These are phyloP conservation scores for Trichoderma lentiforme DNA, from an alignment of 2,329 filamentous ascomycete species.

Conservation along the genomic window DNA sequence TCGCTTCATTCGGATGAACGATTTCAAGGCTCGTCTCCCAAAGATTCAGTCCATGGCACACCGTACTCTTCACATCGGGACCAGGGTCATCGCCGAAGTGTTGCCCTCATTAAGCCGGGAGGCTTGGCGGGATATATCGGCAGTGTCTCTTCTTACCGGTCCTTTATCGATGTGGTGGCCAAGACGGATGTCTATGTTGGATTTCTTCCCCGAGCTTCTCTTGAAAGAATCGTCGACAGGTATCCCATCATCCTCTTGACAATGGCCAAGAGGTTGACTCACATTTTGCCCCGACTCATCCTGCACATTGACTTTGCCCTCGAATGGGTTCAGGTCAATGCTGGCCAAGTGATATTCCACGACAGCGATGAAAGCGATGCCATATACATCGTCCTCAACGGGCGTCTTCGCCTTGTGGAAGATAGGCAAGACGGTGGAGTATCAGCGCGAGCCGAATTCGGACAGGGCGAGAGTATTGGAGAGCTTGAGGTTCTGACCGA, in stretches of 20 bases:
- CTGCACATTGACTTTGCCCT: conserved; percentile 97
- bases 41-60: neutral
- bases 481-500: conserved; percentile 97
- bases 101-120: conserved; percentile 91
- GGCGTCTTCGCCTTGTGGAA: conserved; percentile 78
- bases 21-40: conserved; percentile 26
- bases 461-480: conserved; percentile 95
- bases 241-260: conserved; percentile 91
- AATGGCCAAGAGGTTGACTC: conserved; percentile 92
- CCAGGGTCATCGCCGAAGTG: conserved; percentile 57
- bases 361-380: conserved; percentile 95
- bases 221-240: conserved; percentile 88
- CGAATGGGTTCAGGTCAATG: conserved; percentile 96
- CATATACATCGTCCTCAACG: conserved; percentile 96
- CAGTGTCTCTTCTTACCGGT: conserved; percentile 89
- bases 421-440: conserved; percentile 79
- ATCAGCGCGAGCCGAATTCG: conserved; percentile 85
- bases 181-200: conserved; percentile 99
- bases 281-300: conserved; percentile 81
- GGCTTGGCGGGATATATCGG: conserved; percentile 92
- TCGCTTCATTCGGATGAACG: conserved; percentile 9
- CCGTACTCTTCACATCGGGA: conserved; percentile 31
- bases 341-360: conserved; percentile 91
- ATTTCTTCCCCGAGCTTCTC: conserved; percentile 77
- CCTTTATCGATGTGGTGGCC: conserved; percentile 92